Conservation (phyloP, 73 alveolate genomes). For the Paramecium octaurelia region DNA sequence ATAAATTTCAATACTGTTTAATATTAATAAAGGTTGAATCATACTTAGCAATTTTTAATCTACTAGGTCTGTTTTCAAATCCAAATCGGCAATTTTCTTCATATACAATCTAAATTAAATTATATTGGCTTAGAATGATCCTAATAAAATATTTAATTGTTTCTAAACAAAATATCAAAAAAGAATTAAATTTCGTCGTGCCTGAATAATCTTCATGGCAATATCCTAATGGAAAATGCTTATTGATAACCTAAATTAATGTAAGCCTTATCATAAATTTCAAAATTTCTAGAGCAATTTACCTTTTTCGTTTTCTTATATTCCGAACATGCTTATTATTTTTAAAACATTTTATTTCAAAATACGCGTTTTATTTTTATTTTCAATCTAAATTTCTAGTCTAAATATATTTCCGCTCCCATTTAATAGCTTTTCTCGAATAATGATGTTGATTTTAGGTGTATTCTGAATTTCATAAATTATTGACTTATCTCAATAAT, state of each 20-base stretch:
- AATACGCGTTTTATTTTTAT: slow-evolving; percentile 89
- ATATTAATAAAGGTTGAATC: slow-evolving; percentile 74
- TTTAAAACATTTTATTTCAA: slow-evolving; percentile 92
- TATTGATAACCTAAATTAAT: slow-evolving; percentile 68
- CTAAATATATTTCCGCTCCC: neutral
- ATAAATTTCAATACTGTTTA: slow-evolving; percentile 84
- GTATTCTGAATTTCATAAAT: no score
- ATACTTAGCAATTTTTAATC: slow-evolving; percentile 59
- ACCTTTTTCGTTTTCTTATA: slow-evolving; percentile 68
- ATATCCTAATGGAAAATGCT: slow-evolving; percentile 60
- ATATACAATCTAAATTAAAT: no score
- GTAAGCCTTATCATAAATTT: slow-evolving; percentile 58
- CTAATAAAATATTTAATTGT: slow-evolving; percentile 74
- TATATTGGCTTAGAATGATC: slow-evolving; percentile 71
- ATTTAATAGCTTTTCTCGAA: no score
- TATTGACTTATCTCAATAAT: no score
- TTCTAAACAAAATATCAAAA: slow-evolving; percentile 67
- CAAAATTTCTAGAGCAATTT: slow-evolving; percentile 26
- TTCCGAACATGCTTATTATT: slow-evolving; percentile 85
- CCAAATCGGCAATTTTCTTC: slow-evolving; percentile 71
- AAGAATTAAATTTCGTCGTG: slow-evolving; percentile 57
- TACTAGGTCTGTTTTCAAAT: slow-evolving; percentile 70
- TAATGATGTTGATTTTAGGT: no score
- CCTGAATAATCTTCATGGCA: neutral
- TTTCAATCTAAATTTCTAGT: neutral